Evolutionary conservation across 768 basidiomycete species (phyloP).

Genomic region (Tricholoma furcatifolium): DNA sequence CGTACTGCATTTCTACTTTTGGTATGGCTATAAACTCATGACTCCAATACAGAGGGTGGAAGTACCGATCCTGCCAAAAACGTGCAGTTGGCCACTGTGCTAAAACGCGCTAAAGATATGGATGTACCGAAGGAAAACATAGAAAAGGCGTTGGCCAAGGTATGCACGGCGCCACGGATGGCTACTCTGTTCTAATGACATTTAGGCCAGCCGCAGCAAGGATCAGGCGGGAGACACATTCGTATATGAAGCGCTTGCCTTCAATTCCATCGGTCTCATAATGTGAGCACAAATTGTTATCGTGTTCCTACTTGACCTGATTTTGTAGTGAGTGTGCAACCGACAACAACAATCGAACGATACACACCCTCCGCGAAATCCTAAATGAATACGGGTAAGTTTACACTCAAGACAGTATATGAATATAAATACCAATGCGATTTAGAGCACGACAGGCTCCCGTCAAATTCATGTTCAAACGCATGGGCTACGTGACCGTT

Average conservation of each 20-base stretch:
- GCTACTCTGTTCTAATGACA: not conserved
- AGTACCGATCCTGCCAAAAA: slow-evolving; percentile 57
- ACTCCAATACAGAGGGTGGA: slow-evolving; percentile 45
- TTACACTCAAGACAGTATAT: not conserved
- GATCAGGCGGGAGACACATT: slow-evolving; percentile 45
- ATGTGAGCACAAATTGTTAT: slow-evolving; percentile 42
- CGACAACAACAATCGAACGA: slow-evolving; percentile 64
- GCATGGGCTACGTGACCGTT: slow-evolving; percentile 52
- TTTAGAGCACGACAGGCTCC: slow-evolving; percentile 59
- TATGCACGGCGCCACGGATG: slow-evolving; percentile 18
- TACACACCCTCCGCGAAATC: slow-evolving; percentile 53
- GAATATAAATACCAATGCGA: slow-evolving; percentile 1
- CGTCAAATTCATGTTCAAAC: slow-evolving; percentile 64
- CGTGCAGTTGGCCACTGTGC: slow-evolving; percentile 45
- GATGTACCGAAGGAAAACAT: slow-evolving; percentile 73
- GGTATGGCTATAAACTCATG: not conserved
- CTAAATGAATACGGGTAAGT: slow-evolving; percentile 46
- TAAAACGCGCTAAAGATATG: slow-evolving; percentile 55
- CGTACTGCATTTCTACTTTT: slow-evolving; percentile 32
- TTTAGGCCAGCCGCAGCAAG: slow-evolving; percentile 48
- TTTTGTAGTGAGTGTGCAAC: slow-evolving; percentile 52
- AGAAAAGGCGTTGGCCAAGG: slow-evolving; percentile 58
- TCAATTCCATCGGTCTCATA: slow-evolving; percentile 58
- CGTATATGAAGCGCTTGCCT: slow-evolving; percentile 61
- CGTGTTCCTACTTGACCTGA: not conserved